phyloP scores from a whole-genome alignment of 2,329 filamentous ascomycete species.

The Penicillium sp. region DNA sequence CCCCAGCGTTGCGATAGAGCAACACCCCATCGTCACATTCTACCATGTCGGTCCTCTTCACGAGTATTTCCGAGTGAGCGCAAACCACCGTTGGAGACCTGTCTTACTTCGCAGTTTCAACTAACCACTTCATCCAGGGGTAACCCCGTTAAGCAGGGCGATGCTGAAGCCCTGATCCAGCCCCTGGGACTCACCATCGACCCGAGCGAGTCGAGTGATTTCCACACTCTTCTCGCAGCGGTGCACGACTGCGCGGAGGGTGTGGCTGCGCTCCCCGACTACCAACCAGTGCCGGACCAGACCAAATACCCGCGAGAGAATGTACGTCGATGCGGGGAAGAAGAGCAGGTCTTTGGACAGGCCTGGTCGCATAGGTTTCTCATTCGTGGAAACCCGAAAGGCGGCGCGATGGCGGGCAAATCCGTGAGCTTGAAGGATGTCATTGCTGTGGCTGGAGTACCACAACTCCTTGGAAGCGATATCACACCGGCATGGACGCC shows the following conservation, averaged over 20 bases:
- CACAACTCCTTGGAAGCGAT: constrained; percentile 58
- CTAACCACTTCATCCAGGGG: constrained; percentile 11
- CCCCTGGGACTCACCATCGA: constrained; percentile 45
- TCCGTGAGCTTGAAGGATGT: constrained; percentile 60
- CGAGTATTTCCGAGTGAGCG: constrained; percentile 33
- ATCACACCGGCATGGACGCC: constrained; percentile 57
- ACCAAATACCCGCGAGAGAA: constrained; percentile 51
- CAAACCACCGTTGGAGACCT: background rate
- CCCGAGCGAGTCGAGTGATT: constrained; percentile 48
- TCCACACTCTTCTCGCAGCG: constrained; percentile 54
- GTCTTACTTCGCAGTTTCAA: background rate
- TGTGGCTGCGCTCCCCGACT: constrained; percentile 52
- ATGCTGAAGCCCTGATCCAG: constrained; percentile 42
- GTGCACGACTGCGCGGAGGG: constrained; percentile 57
- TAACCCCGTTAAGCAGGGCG: constrained; percentile 49
- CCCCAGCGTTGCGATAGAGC: background rate
- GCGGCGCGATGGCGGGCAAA: constrained; percentile 45
- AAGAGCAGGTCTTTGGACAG: constrained; percentile 53
- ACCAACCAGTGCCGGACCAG: constrained; percentile 48
- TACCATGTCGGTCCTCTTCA: constrained; percentile 35
- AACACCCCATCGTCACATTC: background rate
- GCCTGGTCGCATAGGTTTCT: constrained; percentile 59
- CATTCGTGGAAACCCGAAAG: constrained; percentile 42
- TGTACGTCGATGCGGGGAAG: constrained; percentile 43
- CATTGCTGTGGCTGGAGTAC: constrained; percentile 58